phyloP scores from a whole-genome alignment of 768 basidiomycete species.

The Infundibulicybe gibba region DNA sequence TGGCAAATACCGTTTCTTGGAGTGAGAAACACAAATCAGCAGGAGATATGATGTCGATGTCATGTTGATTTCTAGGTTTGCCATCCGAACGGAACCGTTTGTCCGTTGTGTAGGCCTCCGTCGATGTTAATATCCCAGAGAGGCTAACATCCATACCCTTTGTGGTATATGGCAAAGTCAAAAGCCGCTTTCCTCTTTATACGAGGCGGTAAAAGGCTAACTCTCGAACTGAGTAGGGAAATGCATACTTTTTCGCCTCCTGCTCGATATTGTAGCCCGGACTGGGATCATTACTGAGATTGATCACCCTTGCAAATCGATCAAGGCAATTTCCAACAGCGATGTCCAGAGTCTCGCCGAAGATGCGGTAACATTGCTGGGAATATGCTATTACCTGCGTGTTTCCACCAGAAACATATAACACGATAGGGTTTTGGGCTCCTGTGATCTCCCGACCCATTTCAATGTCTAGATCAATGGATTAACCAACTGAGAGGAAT shows the following conservation, averaged over 20 bases:
- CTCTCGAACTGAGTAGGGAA: conserved; percentile 8
- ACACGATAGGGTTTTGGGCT: conserved; percentile 91
- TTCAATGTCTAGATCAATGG: conserved; percentile 75
- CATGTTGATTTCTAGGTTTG: conserved; percentile 29
- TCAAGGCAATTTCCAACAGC: conserved; percentile 99
- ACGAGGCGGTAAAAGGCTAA: neutral
- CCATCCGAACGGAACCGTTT: conserved; percentile 68
- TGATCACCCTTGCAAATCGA: conserved; percentile 93
- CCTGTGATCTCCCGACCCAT: conserved; percentile 96
- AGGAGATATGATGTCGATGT: conserved; percentile 79
- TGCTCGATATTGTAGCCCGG: conserved; percentile 98
- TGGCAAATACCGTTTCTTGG: conserved; percentile 95
- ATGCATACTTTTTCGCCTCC: conserved; percentile 82
- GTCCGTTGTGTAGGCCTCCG: conserved; percentile 85
- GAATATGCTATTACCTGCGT: conserved; percentile 99
- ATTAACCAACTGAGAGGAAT: neutral
- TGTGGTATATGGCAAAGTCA: conserved; percentile 89
- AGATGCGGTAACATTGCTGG: conserved; percentile 94
- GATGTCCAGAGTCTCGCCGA: conserved; percentile 98
- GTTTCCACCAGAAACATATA: conserved; percentile 98
- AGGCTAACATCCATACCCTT: conserved; percentile 99
- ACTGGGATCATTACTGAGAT: conserved; percentile 91
- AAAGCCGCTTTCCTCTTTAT: conserved; percentile 73
- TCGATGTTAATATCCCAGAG: conserved; percentile 88
- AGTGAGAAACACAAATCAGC: conserved; percentile 97